Evolutionary conservation across 75 land plant genomes (phyloP), one percentile per base, ranked within the genome.

Genomic region (Cryptomeria japonica): DNA sequence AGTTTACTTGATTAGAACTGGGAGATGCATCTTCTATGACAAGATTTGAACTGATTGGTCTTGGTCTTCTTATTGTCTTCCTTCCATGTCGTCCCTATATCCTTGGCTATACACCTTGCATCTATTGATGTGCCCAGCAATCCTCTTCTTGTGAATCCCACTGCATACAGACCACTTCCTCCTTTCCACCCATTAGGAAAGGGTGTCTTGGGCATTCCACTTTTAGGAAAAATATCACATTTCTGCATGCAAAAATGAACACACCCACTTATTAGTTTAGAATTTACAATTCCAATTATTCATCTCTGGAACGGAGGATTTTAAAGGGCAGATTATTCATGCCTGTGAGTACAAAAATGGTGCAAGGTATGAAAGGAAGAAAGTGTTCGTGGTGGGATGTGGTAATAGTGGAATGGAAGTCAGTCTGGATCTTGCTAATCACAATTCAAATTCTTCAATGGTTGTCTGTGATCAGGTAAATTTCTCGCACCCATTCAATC

Each of bases 391-490:
- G 18, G 94, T 96, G 16, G 98, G 97, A 5, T 94, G 94, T 53
- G 97, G 98, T 0, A 96, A 96, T 84, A 93, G 93, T 36, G 98
- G 97, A 72, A 96, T 96, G 98, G 98, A 96, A 86, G 95, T 96
- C 36, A 92, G 92, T 53, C 92, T 96, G n/a, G 98, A 96, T 37
- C 88, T 95, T 34, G 89, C 89, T 61, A 91, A 96, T 39, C 89
- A 93, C 88, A 84, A 90, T 64, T 96, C 95, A 39, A 58, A 3
- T 14, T 92, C 98, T 61, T 94, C 92, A 1, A 85, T 96, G 68
- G 96, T 94, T 14, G 98, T 93, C 19, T 89, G 96, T 77, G 90
- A 91, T 36, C 86, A 90, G 12, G 96, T 96, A 88, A 89, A 93
- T 53, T 37, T 31, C 1, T 5, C n/a, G n/a, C n/a, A n/a, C n/a